Percentiles rank a stretch among this genome's conserved stretches.
phyloP scores from a whole-genome alignment of 1,139 yeast genomes.

The Geotrichum candidum region DNA sequence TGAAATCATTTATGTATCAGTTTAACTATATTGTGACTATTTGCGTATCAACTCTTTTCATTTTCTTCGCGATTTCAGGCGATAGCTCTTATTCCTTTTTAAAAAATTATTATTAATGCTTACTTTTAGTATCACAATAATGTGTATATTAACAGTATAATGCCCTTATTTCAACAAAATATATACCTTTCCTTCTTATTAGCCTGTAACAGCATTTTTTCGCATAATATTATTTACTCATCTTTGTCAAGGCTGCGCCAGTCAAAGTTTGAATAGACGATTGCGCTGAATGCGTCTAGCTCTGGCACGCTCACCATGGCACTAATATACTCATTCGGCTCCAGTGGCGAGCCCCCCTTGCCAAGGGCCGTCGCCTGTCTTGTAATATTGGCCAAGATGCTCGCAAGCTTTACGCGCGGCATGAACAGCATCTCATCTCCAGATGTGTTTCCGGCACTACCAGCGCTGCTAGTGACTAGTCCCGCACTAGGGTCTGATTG shows the following conservation, averaged over 20 bases:
- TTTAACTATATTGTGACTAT: not conserved
- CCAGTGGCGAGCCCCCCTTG: slow-evolving; percentile 43
- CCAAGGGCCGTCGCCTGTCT: slow-evolving; percentile 55
- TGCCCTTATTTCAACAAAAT: not conserved
- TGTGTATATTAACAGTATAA: not conserved
- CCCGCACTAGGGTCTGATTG: slow-evolving; percentile 19
- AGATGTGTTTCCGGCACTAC: not conserved
- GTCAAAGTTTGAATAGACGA: slow-evolving; percentile 81
- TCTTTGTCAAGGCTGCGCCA: slow-evolving; percentile 23
- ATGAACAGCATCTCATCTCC: slow-evolving; percentile 3
- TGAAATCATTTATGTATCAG: not conserved
- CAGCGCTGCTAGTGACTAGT: slow-evolving; percentile 11
- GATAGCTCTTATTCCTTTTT: too few species aligned
- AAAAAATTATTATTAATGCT: too few species aligned
- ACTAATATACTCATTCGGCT: slow-evolving; percentile 44
- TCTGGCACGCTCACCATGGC: slow-evolving; percentile 50
- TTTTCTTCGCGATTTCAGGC: not conserved
- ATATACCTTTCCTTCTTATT: not conserved
- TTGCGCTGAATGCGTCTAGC: slow-evolving; percentile 82
- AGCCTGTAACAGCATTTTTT: not conserved
- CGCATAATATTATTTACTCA: not conserved
- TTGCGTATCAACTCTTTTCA: not conserved
- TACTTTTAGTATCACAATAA: not conserved
- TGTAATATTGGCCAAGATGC: slow-evolving; percentile 59
- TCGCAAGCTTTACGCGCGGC: slow-evolving; percentile 51